A percentile compares a stretch with the other conserved stretches of the same genome.
phyloP scores from a whole-genome alignment of 2,329 filamentous ascomycete species.

The Magnaporthiopsis rhizophila region DNA sequence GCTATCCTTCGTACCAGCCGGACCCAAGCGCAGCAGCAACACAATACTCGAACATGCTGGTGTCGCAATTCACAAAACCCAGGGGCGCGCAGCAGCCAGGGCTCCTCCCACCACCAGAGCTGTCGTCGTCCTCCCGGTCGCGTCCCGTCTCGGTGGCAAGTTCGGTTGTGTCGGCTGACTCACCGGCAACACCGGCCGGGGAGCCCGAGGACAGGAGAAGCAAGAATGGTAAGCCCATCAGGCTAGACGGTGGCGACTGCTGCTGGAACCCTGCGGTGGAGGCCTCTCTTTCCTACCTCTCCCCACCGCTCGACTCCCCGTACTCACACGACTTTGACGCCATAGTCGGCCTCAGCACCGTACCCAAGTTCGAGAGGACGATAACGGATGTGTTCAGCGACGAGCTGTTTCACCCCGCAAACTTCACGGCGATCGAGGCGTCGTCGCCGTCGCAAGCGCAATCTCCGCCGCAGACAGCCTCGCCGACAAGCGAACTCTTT shows the following conservation, averaged over 20 bases:
- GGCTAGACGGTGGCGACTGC: background rate
- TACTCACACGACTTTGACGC: constrained; percentile 57
- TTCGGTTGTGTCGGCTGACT: constrained; percentile 45
- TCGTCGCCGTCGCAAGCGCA: constrained; percentile 39
- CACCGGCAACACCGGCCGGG: constrained; percentile 50
- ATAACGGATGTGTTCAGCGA: constrained; percentile 81
- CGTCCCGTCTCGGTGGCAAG: constrained; percentile 50
- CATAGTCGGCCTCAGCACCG: constrained; percentile 47
- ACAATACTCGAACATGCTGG: constrained; percentile 30
- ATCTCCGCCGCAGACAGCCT: constrained; percentile 23
- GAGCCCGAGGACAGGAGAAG: constrained; percentile 33
- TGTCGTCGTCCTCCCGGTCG: constrained; percentile 33
- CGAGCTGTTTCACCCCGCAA: constrained; percentile 67
- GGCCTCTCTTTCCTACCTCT: constrained; percentile 21
- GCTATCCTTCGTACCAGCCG: constrained; percentile 32
- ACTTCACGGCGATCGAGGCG: constrained; percentile 49
- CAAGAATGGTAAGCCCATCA: constrained; percentile 44
- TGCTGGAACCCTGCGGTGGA: background rate
- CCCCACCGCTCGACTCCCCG: constrained; percentile 21
- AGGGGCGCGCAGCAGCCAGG: constrained; percentile 31
- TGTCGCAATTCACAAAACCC: constrained; percentile 26
- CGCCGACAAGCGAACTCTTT: constrained; percentile 54
- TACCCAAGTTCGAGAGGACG: constrained; percentile 75
- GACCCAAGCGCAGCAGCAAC: constrained; percentile 27
- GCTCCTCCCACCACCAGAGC: constrained; percentile 38